Conservation (phyloP, 169 alveolate species). For the Pseudocohnilembus persalinus region DNA sequence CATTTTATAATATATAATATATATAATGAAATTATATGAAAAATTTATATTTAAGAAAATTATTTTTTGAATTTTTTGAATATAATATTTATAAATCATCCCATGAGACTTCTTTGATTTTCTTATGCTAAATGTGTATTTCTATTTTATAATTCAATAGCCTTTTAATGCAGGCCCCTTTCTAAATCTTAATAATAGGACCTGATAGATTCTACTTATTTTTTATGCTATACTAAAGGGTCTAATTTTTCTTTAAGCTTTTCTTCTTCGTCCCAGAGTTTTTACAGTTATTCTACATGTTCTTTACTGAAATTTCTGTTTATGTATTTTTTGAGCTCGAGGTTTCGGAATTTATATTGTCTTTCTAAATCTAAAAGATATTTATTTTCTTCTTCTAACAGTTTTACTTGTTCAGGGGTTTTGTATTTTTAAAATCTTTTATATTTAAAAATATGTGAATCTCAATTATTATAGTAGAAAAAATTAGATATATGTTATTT, state of each 20-base stretch:
- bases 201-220: neutral
- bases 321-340: neutral
- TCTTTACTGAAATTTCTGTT: neutral
- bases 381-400: neutral
- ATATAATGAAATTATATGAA: too few relatives aligned
- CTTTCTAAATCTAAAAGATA: neutral
- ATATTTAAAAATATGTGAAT: too few relatives aligned
- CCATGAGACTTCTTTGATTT: neutral
- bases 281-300: neutral
- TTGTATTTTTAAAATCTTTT: neutral
- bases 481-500: too few relatives aligned
- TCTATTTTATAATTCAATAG: neutral
- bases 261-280: neutral
- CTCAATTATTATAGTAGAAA: too few relatives aligned
- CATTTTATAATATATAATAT: too few relatives aligned
- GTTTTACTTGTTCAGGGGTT: neutral
- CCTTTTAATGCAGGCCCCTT: neutral
- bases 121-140: too few relatives aligned
- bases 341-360: neutral
- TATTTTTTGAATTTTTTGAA: too few relatives aligned
- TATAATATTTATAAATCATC: too few relatives aligned
- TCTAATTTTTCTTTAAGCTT: neutral
- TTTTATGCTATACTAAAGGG: neutral
- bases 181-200: neutral
- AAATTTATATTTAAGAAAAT: too few relatives aligned